Percentiles rank a stretch among this genome's conserved stretches.
These are phyloP conservation scores for Neonothopanus nambi DNA, from an alignment of 1,284 basidiomycete genomes.

Conservation along the genomic window DNA sequence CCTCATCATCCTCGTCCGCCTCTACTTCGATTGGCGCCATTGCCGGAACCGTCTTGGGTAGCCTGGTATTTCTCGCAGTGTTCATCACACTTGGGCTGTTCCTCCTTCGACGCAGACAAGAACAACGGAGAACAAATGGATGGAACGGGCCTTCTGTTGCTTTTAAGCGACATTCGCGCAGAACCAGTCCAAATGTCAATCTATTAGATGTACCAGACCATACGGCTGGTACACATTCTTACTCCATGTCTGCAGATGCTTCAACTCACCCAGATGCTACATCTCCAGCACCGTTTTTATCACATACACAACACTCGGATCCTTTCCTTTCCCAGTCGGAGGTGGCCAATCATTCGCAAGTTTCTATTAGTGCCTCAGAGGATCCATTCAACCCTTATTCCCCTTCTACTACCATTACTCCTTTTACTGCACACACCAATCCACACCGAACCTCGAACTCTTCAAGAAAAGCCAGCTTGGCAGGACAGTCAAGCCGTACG, in stretches of 20 bases:
- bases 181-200: constrained; percentile 23
- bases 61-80: constrained; percentile 51
- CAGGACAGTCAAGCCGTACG: constrained; percentile 42
- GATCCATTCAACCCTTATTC: constrained; percentile 25
- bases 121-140: constrained; percentile 15
- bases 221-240: not conserved
- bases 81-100: constrained; percentile 50
- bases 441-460: not conserved
- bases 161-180: constrained; percentile 26
- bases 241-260: too few relatives aligned
- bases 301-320: too few relatives aligned
- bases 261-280: too few relatives aligned
- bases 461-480: constrained; percentile 51
- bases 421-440: constrained; percentile 15
- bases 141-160: constrained; percentile 12
- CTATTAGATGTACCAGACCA: too few relatives aligned
- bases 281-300: too few relatives aligned
- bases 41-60: constrained; percentile 60
- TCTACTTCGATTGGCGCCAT: constrained; percentile 48
- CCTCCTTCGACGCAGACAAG: constrained; percentile 43
- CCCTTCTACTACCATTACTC: constrained; percentile 3
- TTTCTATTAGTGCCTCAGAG: not conserved
- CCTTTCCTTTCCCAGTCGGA: not conserved
- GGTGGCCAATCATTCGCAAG: constrained; percentile 9
- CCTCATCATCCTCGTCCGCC: constrained; percentile 8